Percentiles rank a stretch among this genome's conserved stretches.
These are phyloP conservation scores for Serendipita sp. DNA, from an alignment of 768 basidiomycete genomes.

Conservation along the genomic window DNA sequence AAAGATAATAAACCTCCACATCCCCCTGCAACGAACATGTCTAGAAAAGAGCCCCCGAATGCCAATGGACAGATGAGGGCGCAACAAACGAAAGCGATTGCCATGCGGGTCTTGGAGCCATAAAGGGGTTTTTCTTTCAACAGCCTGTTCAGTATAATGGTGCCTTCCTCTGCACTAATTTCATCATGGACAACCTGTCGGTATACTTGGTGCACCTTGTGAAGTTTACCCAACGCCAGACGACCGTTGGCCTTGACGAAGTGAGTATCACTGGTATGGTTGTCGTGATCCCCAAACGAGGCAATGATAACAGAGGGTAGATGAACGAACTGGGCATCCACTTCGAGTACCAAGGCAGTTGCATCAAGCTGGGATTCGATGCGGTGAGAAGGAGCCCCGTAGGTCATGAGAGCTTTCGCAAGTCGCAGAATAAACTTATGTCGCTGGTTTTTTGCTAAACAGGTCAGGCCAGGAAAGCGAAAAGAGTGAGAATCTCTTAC, in stretches of 20 bases:
- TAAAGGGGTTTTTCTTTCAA: slow-evolving; percentile 51
- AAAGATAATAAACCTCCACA: slow-evolving; percentile 52
- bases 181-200: slow-evolving; percentile 83
- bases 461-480: slow-evolving; percentile 3
- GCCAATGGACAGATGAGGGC: slow-evolving; percentile 70
- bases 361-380: slow-evolving; percentile 85
- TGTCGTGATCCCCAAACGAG: slow-evolving; percentile 63
- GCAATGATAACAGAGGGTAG: slow-evolving; percentile 64
- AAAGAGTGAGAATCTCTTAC: slow-evolving; percentile 23
- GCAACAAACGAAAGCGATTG: slow-evolving; percentile 54
- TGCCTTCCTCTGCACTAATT: slow-evolving; percentile 66
- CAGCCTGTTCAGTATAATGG: slow-evolving; percentile 44
- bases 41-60: slow-evolving; percentile 69
- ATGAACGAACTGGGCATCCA: slow-evolving; percentile 85
- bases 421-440: slow-evolving; percentile 78
- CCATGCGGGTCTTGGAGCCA: slow-evolving; percentile 40
- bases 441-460: slow-evolving; percentile 55
- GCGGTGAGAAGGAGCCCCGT: slow-evolving; percentile 84
- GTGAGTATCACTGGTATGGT: slow-evolving; percentile 69
- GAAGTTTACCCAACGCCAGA: slow-evolving; percentile 70
- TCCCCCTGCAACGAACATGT: slow-evolving; percentile 67
- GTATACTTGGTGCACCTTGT: slow-evolving; percentile 73
- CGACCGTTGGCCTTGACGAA: slow-evolving; percentile 68
- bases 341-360: slow-evolving; percentile 75
- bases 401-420: slow-evolving; percentile 76